Conservation (phyloP, 441 rosid genomes). For the Hypseocharis bilobata region DNA sequence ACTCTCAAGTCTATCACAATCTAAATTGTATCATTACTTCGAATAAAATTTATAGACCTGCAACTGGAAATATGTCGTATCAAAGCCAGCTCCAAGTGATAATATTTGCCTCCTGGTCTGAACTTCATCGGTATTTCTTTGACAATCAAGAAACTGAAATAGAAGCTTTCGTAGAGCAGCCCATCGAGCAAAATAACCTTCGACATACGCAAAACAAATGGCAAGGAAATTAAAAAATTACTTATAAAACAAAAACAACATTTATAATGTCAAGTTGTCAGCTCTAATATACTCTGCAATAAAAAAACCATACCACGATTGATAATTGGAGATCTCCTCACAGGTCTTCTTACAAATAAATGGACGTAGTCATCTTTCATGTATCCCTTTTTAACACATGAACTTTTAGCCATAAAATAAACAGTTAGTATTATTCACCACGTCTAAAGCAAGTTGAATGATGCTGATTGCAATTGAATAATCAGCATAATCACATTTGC, state of each 20-base stretch:
- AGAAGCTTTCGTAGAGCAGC: constrained; percentile 80
- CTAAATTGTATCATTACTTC: not conserved
- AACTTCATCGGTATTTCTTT: constrained; percentile 23
- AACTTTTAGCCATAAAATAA: constrained; percentile 39
- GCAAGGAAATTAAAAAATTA: constrained; percentile 5
- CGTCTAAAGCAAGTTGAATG: not conserved
- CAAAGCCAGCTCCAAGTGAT: constrained; percentile 94
- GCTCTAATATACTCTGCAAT: not conserved
- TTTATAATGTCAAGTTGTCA: not conserved
- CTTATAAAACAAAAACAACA: not conserved
- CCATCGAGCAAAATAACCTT: constrained; percentile 96
- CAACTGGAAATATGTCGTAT: constrained; percentile 77
- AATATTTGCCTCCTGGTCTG: constrained; percentile 64
- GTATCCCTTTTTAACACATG: constrained; percentile 78
- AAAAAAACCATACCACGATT: constrained; percentile 59
- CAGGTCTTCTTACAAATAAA: constrained; percentile 74
- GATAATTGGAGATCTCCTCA: constrained; percentile 83
- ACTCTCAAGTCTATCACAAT: not conserved
- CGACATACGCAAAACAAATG: constrained; percentile 13
- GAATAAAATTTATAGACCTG: constrained; percentile 39
- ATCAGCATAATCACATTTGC: not conserved
- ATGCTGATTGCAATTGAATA: not conserved
- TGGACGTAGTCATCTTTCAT: constrained; percentile 77
- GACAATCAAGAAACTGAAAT: constrained; percentile 64
- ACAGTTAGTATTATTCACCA: not conserved